phyloP scores from a whole-genome alignment of 441 rosid species.

The California macrophylla region DNA sequence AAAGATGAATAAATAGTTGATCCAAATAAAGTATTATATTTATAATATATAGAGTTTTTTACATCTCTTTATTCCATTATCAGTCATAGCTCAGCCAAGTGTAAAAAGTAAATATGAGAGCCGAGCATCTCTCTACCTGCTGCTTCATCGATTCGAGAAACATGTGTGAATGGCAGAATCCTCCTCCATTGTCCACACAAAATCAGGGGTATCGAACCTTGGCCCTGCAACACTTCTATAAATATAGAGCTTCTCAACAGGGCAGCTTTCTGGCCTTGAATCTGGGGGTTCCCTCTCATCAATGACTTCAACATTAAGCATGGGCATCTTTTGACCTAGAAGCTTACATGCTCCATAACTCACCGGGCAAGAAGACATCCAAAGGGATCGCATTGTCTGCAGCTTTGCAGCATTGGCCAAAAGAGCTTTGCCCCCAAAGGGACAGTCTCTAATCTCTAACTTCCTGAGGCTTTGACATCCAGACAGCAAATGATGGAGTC shows the following conservation, averaged over 20 bases:
- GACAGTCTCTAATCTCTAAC: conserved; percentile 82
- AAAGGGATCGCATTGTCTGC: conserved; percentile 99
- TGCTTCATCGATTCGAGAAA: too few relatives aligned
- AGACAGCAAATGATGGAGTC: conserved; percentile 64
- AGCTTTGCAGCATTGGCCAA: conserved; percentile 76
- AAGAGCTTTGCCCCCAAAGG: conserved; percentile 75
- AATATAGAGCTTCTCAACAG: conserved; percentile 69
- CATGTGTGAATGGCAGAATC: background rate
- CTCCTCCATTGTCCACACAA: conserved; percentile 36
- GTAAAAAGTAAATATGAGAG: too few relatives aligned
- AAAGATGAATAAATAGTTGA: too few relatives aligned
- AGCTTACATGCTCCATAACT: conserved; percentile 74
- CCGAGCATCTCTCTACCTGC: too few relatives aligned
- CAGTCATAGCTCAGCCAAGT: too few relatives aligned
- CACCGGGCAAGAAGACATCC: conserved; percentile 93
- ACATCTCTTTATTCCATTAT: too few relatives aligned
- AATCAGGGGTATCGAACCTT: conserved; percentile 66
- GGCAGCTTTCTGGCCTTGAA: conserved; percentile 34
- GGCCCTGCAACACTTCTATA: conserved; percentile 68
- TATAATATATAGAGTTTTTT: too few relatives aligned
- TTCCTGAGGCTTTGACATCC: conserved; percentile 81
- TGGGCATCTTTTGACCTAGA: conserved; percentile 58
- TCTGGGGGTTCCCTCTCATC: conserved; percentile 40
- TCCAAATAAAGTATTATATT: too few relatives aligned
- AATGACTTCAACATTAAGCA: conserved; percentile 75